Conservation (phyloP, 345 rosid species). For the Carallia brachiata region DNA sequence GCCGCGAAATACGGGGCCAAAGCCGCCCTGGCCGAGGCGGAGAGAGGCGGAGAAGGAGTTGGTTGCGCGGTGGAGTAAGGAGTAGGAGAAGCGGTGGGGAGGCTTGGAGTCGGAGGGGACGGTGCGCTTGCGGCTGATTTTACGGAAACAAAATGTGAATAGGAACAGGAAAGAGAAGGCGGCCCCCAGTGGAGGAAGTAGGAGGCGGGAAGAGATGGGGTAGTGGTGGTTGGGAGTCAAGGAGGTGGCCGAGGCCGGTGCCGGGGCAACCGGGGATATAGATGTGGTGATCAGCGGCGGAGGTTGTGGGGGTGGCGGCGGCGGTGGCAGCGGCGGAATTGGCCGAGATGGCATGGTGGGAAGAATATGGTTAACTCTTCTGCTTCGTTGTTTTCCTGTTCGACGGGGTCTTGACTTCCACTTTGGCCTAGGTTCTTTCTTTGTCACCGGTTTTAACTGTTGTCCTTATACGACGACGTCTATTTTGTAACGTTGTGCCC, state of each 20-base stretch:
- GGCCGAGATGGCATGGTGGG: constrained; percentile 49
- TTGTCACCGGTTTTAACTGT: too few relatives aligned
- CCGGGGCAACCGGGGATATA: constrained; percentile 14
- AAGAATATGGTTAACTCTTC: background rate
- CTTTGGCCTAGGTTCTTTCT: too few relatives aligned
- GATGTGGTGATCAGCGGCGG: constrained; percentile 22
- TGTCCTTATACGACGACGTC: too few relatives aligned
- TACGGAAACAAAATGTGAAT: constrained; percentile 54
- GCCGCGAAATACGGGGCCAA: constrained; percentile 83
- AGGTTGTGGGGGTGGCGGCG: constrained; percentile 16
- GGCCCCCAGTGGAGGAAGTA: constrained; percentile 34
- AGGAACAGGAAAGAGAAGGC: constrained; percentile 47
- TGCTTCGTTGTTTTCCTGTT: background rate
- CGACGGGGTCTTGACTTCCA: too few relatives aligned
- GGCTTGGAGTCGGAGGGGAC: constrained; percentile 66
- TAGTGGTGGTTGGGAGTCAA: constrained; percentile 22
- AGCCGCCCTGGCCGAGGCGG: constrained; percentile 93
- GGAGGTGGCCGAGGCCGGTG: background rate
- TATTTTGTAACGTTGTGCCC: too few relatives aligned
- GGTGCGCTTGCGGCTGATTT: constrained; percentile 66
- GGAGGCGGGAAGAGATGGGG: constrained; percentile 40
- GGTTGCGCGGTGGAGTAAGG: constrained; percentile 76
- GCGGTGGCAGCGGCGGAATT: constrained; percentile 19
- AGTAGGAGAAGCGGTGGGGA: constrained; percentile 66
- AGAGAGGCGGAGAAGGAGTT: constrained; percentile 64